Conservation (phyloP, 73 alveolate genomes). For the Paramecium primaurelia region DNA sequence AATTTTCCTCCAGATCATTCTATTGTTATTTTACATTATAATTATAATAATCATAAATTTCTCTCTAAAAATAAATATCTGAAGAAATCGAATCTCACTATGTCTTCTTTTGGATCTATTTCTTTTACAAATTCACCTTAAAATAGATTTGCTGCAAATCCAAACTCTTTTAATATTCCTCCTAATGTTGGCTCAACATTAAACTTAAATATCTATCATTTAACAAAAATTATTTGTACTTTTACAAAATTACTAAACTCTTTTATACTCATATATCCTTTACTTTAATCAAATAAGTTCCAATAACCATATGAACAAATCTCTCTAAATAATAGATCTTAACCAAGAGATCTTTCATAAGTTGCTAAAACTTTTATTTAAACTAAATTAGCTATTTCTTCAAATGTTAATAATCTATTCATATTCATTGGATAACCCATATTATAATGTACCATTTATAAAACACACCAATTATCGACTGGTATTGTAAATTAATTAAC, state of each 20-base stretch:
- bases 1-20: slow-evolving; percentile 47
- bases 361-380: background rate
- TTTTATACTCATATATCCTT: background rate
- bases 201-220: background rate
- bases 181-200: background rate
- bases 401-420: slow-evolving; percentile 19
- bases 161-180: background rate
- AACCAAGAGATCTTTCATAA: slow-evolving; percentile 31
- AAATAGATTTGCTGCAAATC: slow-evolving; percentile 15
- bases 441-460: background rate
- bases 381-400: background rate
- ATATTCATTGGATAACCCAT: slow-evolving; percentile 22
- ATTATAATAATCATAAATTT: slow-evolving; percentile 27
- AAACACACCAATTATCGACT: slow-evolving; percentile 37
- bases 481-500: slow-evolving; percentile 21
- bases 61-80: slow-evolving; percentile 54
- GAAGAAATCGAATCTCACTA: slow-evolving; percentile 39
- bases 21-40: slow-evolving; percentile 12
- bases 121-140: slow-evolving; percentile 37
- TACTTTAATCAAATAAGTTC: background rate
- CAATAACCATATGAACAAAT: slow-evolving; percentile 28
- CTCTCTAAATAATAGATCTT: slow-evolving; percentile 12
- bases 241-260: slow-evolving; percentile 8
- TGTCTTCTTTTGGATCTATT: background rate
- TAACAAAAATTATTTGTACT: background rate